Conservation (phyloP, 768 basidiomycete genomes). For the Auriscalpium orientale region DNA sequence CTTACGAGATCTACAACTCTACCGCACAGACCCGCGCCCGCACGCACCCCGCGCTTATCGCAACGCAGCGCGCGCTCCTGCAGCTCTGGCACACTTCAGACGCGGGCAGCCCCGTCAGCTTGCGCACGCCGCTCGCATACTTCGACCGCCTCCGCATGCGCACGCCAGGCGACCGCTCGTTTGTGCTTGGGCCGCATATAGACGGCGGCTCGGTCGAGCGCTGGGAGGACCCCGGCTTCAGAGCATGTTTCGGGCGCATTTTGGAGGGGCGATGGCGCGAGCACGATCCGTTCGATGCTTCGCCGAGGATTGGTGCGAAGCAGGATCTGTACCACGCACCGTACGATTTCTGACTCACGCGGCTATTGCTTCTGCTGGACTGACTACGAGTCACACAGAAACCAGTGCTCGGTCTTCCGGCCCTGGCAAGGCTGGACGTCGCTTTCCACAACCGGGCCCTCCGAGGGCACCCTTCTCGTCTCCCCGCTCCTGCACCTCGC, state of each 20-base stretch:
- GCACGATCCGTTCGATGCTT: conserved; percentile 62
- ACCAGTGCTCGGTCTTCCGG: conserved; percentile 20
- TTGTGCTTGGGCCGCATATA: conserved; percentile 55
- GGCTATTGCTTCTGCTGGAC: no score
- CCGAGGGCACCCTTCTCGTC: conserved; percentile 60
- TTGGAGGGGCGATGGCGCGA: conserved; percentile 52
- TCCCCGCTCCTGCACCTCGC: conserved; percentile 60
- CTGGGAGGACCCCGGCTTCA: conserved; percentile 57
- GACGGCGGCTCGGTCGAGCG: conserved; percentile 70
- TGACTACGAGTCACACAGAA: neutral
- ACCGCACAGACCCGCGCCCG: conserved; percentile 57
- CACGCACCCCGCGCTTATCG: conserved; percentile 51
- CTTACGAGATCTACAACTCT: conserved; percentile 69
- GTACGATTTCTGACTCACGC: neutral
- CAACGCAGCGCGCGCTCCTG: conserved; percentile 50
- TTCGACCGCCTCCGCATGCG: conserved; percentile 72
- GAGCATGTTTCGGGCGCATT: conserved; percentile 54
- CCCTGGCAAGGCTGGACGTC: conserved; percentile 70
- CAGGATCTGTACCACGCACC: conserved; percentile 13
- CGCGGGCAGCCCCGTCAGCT: conserved; percentile 33
- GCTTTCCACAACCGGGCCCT: conserved; percentile 42
- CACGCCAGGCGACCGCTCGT: conserved; percentile 59
- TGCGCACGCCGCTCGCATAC: conserved; percentile 61
- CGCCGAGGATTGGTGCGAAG: conserved; percentile 49
- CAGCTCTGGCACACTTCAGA: conserved; percentile 52